These are phyloP conservation scores for Gillenia trifoliata DNA, from an alignment of 306 rosid genomes.

Conservation along the genomic window DNA sequence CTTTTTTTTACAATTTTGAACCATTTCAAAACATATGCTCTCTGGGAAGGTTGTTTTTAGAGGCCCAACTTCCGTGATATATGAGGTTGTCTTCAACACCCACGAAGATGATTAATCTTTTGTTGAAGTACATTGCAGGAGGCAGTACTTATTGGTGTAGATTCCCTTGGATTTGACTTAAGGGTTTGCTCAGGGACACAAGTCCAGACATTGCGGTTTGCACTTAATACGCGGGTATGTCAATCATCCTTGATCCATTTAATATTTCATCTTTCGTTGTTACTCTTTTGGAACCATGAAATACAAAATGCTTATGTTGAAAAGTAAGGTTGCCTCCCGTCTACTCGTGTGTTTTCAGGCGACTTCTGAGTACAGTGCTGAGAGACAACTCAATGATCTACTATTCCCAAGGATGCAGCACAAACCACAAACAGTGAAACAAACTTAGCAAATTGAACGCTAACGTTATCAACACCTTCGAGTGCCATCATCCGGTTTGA, in stretches of 20 bases:
- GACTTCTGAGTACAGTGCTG: constrained; percentile 77
- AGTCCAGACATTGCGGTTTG: constrained; percentile 80
- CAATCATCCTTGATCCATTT: constrained; percentile 7
- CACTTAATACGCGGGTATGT: constrained; percentile 64
- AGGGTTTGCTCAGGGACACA: constrained; percentile 93
- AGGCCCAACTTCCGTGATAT: not conserved
- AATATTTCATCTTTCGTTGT: not conserved
- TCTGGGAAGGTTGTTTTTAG: not conserved
- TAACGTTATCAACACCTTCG: constrained; percentile 4
- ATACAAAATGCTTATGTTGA: not conserved
- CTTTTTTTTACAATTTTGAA: not conserved
- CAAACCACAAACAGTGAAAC: constrained; percentile 58
- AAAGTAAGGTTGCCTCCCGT: constrained; percentile 8
- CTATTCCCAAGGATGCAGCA: constrained; percentile 65
- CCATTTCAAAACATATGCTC: not conserved
- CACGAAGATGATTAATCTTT: not conserved
- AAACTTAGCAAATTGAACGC: constrained; percentile 54
- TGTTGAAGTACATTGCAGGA: constrained; percentile 51
- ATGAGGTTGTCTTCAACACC: not conserved
- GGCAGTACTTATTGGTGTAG: constrained; percentile 66
- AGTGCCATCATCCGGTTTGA: constrained; percentile 9
- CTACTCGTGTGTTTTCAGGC: constrained; percentile 52
- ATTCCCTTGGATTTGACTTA: constrained; percentile 84
- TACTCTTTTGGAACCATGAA: not conserved
- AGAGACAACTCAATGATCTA: constrained; percentile 77